Base-by-base conservation (phyloP, 805 yeast genomes). In the Kluyveromyces siamensis region DNA sequence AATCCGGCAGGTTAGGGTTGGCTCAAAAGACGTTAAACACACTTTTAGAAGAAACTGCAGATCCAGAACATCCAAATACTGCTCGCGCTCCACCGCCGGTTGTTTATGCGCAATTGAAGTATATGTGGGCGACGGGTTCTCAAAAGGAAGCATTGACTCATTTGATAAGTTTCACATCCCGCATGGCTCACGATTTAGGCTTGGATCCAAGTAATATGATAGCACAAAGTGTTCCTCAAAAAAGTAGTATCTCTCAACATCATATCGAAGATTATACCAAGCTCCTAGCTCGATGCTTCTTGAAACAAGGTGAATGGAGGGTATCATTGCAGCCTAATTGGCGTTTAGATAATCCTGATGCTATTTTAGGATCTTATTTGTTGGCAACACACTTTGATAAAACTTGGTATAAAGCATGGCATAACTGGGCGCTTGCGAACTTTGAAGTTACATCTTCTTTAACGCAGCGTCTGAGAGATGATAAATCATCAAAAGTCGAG, bases 301-400 rank as follows among this genome's bases (percentile, higher is more conserved):
- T 91, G 66, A 95, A 93, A 60, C 99, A 93, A 69, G 99, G 99
- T 57, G 97, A 93, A 66, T 93, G 99, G 99, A 93, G 89, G 62
- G 86, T 91, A 51, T 83, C 85, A 0, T 68, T 91, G 55, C 84
- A 84, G 50, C 76, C 73, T 44, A 79, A 79, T 53, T 91, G 98
- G 98, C 77, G 87, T 51, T 75, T 80, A 9, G 85, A 82, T 52
- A 79, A 77, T 37, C 81, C 90, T 1, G 90, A 88, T 41, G 84
- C 90, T 1, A 88, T 93, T 54, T 70, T 93, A 50, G 96, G 97
- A 11, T 89, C 97, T 0, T 93, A 87, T 63, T 70, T 93, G 48
- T 72, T 93, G 54, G 98, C 99, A 0, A 91, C 99, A 0, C 96
- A 90, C 63, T 91, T 93, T 66, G 97, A 93, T 63, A 74, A 79